These are phyloP conservation scores for Aristolochia californica DNA, from an alignment of 164 flowering plant species.

Conservation along the genomic window DNA sequence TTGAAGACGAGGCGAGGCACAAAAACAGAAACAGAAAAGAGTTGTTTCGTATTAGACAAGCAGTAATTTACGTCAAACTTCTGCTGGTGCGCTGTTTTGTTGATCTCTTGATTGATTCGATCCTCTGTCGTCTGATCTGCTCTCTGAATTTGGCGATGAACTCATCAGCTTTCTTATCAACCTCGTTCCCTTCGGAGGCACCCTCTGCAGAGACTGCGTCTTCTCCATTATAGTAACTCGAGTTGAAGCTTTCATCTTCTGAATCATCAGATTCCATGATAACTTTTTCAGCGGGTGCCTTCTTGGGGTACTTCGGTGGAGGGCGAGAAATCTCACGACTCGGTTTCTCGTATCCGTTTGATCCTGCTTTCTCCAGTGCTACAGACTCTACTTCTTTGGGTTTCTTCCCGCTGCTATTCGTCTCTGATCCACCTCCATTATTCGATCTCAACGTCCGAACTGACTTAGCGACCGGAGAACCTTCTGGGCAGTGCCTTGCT, in stretches of 20 bases:
- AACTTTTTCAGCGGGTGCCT: conserved; percentile 18
- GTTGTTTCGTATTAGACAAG: too few species aligned
- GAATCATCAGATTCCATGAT: conserved; percentile 26
- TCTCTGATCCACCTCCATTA: conserved; percentile 9
- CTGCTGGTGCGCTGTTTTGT: conserved; percentile 1
- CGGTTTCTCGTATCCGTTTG: too few species aligned
- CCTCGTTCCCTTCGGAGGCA: conserved; percentile 33
- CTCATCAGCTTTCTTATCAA: conserved; percentile 87
- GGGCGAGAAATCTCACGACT: conserved; percentile 6
- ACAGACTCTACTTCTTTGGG: conserved; percentile 13
- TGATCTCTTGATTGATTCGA: conserved; percentile 30
- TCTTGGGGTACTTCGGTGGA: conserved; percentile 5
- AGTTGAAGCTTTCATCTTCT: conserved; percentile 18
- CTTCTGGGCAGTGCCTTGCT: conserved; percentile 9
- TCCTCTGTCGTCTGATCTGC: conserved; percentile 86
- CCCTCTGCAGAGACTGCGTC: conserved; percentile 14
- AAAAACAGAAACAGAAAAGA: too few species aligned
- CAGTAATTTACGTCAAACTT: not conserved
- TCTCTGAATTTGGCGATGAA: conserved; percentile 93
- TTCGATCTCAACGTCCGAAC: conserved; percentile 41
- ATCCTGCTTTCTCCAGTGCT: not conserved
- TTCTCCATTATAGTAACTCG: conserved; percentile 12
- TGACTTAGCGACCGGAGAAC: conserved; percentile 34
- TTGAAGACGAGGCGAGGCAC: too few species aligned
- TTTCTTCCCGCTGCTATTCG: conserved; percentile 5